Percentiles rank a stretch among this genome's conserved stretches.
Conservation (phyloP, 2,329 filamentous ascomycete species). For the Pseudofabraea citricarpa region DNA sequence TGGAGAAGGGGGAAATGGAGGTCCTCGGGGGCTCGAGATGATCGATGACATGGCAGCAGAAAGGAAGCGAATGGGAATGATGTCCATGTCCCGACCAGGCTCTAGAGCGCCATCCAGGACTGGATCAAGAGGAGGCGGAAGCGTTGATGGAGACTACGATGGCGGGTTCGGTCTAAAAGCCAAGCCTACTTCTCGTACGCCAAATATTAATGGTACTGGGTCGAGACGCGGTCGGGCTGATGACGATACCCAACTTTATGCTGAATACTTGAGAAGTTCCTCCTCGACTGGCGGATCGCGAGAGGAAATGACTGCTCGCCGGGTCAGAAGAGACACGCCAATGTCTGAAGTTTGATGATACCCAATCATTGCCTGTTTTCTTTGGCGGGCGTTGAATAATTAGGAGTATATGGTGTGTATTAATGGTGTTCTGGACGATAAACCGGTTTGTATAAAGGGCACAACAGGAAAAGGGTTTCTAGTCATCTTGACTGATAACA, state of each 20-base stretch:
- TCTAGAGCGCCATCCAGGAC: background rate
- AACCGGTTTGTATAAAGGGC: no score
- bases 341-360: no score
- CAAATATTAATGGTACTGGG: background rate
- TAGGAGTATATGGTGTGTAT: no score
- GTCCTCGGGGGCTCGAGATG: constrained; percentile 1
- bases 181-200: background rate
- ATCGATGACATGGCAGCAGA: constrained; percentile 9
- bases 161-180: constrained; percentile 8
- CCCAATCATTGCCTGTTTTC: no score
- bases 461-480: no score
- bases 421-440: no score
- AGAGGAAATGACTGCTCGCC: background rate
- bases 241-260: constrained; percentile 12
- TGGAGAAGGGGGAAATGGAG: constrained; percentile 1
- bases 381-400: no score
- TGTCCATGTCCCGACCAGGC: background rate
- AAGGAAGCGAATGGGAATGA: constrained; percentile 3
- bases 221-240: constrained; percentile 1
- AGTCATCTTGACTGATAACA: no score
- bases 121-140: background rate
- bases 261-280: constrained; percentile 12
- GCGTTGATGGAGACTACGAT: constrained; percentile 7
- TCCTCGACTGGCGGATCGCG: background rate
- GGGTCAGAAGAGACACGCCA: no score